Evolutionary conservation across 495 filamentous ascomycete species (phyloP).

Genomic region (Penicillium arizonense): DNA sequence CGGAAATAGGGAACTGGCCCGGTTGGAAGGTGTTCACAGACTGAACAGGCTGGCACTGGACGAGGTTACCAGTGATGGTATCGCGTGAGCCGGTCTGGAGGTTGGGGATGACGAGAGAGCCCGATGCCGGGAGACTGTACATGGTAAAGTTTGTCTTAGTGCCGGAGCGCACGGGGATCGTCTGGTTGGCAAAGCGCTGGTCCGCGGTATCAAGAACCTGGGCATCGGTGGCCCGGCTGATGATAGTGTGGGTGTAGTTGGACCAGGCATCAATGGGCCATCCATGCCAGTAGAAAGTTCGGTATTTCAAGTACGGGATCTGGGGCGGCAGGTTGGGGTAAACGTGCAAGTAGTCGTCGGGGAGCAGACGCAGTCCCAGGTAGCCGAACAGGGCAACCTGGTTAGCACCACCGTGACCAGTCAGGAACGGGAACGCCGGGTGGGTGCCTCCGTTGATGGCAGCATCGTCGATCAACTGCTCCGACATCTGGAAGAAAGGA

Average conservation of each 20-base stretch:
- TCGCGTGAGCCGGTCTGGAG: conserved; percentile 44
- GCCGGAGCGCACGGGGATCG: conserved; percentile 53
- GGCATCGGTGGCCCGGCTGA: conserved; percentile 44
- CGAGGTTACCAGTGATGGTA: conserved; percentile 58
- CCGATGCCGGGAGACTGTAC: conserved; percentile 47
- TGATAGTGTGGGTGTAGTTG: conserved; percentile 64
- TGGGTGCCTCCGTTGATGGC: conserved; percentile 64
- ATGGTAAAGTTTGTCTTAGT: conserved; percentile 31
- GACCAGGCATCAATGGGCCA: conserved; percentile 58
- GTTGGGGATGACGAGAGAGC: conserved; percentile 59
- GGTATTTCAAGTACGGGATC: too few relatives aligned
- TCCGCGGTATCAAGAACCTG: conserved; percentile 43
- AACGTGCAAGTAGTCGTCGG: conserved; percentile 53
- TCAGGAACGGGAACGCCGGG: conserved; percentile 59
- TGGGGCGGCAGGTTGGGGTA: conserved; percentile 48
- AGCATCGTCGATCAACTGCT: conserved; percentile 68
- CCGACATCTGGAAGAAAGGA: conserved; percentile 36
- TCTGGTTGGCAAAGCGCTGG: conserved; percentile 42
- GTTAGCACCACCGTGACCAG: conserved; percentile 39
- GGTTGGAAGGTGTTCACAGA: conserved; percentile 50
- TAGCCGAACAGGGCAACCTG: conserved; percentile 62
- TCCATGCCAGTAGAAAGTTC: too few relatives aligned
- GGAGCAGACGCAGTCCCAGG: conserved; percentile 54
- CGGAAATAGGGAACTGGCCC: conserved; percentile 71
- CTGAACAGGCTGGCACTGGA: conserved; percentile 62